phyloP scores from a whole-genome alignment of 2,329 filamentous ascomycete genomes.

The Talaromyces sp. region DNA sequence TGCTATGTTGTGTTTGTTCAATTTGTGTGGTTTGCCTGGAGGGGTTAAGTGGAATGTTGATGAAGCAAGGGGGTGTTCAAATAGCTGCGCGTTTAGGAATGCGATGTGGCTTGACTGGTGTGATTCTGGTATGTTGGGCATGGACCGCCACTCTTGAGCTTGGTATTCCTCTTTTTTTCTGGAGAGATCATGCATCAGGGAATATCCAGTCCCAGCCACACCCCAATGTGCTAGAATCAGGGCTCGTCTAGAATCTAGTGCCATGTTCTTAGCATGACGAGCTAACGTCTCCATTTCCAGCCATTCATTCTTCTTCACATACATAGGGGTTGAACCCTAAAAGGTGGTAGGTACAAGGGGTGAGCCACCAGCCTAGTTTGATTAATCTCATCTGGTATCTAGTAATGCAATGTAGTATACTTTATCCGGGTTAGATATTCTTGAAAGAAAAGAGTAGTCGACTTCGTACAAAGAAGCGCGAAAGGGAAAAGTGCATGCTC shows the following conservation, averaged over 20 bases:
- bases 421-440: neutral
- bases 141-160: conserved; percentile 3
- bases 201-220: neutral
- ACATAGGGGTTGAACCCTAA: neutral
- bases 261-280: neutral
- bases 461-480: neutral
- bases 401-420: neutral
- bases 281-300: neutral
- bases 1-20: neutral
- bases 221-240: neutral
- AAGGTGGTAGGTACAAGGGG: neutral
- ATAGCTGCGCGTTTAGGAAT: neutral
- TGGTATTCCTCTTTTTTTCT: neutral
- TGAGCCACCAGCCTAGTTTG: neutral
- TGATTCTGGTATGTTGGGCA: neutral
- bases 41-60: neutral
- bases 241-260: neutral
- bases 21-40: conserved; percentile 3
- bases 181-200: neutral
- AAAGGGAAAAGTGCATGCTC: neutral
- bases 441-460: neutral
- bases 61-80: conserved; percentile 5
- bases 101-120: neutral
- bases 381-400: neutral
- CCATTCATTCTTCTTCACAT: neutral